These are phyloP conservation scores for Haematococcus lacustris DNA, from an alignment of 139 green algal species.

Conservation along the genomic window DNA sequence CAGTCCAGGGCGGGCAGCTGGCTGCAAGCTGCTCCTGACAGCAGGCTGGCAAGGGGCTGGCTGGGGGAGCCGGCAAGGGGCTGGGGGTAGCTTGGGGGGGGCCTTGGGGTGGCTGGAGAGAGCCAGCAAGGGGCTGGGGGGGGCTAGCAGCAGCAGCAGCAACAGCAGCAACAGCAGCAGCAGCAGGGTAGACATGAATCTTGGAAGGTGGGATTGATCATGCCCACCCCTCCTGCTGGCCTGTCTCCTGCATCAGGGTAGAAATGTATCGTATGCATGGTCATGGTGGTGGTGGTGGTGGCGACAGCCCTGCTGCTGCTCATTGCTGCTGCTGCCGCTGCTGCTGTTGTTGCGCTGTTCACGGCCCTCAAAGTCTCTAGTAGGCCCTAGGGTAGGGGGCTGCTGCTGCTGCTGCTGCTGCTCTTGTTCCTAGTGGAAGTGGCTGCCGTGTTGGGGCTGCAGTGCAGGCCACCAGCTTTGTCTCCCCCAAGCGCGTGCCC, in stretches of 20 bases:
- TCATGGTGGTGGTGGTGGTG: too few species aligned
- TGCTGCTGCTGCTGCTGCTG: too few species aligned
- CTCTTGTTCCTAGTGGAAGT: background rate
- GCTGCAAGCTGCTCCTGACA: background rate
- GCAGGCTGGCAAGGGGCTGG: background rate
- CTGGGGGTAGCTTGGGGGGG: background rate
- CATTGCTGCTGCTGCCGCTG: background rate
- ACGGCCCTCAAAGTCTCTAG: background rate
- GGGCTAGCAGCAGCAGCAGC: too few species aligned
- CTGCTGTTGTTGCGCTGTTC: background rate
- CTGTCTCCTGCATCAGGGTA: too few species aligned
- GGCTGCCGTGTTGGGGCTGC: background rate
- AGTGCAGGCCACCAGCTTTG: background rate
- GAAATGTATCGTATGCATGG: too few species aligned
- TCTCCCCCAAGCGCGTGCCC: slow-evolving; percentile 41
- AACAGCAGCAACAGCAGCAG: too few species aligned
- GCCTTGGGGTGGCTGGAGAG: background rate
- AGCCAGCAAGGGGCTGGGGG: too few species aligned
- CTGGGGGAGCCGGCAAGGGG: background rate
- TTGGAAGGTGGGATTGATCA: too few species aligned
- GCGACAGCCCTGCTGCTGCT: background rate
- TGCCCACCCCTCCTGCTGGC: too few species aligned
- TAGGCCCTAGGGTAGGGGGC: background rate
- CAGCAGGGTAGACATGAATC: too few species aligned
- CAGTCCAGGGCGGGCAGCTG: background rate